Evolutionary conservation across 257 asterid species (phyloP).

Genomic region (Solanum lignicaule): DNA sequence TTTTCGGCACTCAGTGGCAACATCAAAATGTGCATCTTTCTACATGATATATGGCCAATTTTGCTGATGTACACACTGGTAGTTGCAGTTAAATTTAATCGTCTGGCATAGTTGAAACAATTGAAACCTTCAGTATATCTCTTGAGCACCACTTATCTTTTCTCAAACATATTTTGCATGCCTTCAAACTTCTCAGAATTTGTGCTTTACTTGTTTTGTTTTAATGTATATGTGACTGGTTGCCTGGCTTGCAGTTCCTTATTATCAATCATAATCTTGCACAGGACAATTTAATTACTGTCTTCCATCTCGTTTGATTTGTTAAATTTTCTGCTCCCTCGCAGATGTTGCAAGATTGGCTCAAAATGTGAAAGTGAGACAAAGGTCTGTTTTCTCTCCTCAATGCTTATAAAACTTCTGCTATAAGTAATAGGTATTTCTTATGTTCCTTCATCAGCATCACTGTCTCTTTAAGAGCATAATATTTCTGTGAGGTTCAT

Average conservation of each 20-base stretch:
- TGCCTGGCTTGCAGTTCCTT: not conserved
- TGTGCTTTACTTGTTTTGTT: not conserved
- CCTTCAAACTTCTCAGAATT: not conserved
- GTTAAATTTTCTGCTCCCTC: not conserved
- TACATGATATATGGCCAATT: not conserved
- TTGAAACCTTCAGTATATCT: not conserved
- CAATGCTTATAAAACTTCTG: not conserved
- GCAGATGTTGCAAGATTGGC: slow-evolving; percentile 88
- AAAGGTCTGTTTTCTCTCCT: slow-evolving; percentile 43
- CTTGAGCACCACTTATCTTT: not conserved
- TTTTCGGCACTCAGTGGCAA: not conserved
- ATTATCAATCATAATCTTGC: not conserved
- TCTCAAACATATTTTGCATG: not conserved
- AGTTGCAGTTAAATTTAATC: not conserved
- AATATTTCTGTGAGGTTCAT: not conserved
- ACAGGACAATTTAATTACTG: not conserved
- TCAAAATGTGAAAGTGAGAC: slow-evolving; percentile 79
- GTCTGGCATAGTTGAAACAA: not conserved
- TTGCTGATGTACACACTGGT: not conserved
- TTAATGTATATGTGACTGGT: not conserved
- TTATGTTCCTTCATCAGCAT: not conserved
- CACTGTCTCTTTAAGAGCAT: not conserved
- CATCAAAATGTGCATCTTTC: not conserved
- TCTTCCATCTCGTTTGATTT: not conserved
- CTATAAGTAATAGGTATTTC: not conserved